Evolutionary conservation across 2,329 filamentous ascomycete species (phyloP), one percentile per base, ranked within the genome.

Genomic region (Camptophora hylomeconis): DNA sequence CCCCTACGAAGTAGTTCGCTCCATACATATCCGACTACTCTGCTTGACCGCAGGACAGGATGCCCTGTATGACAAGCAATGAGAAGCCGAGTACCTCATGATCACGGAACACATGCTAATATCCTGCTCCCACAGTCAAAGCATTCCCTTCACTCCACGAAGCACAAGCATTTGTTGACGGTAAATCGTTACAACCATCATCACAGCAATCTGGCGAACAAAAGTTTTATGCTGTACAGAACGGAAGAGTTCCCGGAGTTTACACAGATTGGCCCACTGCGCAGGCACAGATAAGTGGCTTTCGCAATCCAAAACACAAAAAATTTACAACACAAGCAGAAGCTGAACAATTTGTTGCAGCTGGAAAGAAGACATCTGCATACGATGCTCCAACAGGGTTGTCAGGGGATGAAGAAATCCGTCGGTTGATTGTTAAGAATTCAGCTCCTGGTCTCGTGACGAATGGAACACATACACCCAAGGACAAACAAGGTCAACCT

Each of bases 111-210:
- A 12, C 17, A 13, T 32, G 12, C 36, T 33, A 30, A 28, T n/a
- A n/a, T n/a, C n/a, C n/a, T n/a, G n/a, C n/a, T n/a, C n/a, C n/a
- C n/a, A 15, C 36, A 89, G 82, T 80, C 61, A 87, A 89, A 58
- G 82, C 79, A 2, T 94, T 93, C 49, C 57, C 65, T 7, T 72
- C 68, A 1, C 60, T 67, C 34, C 67, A 75, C 38, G 83, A 93
- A 35, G 87, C 87, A n/a, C 69, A 80, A 45, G 72, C 71, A 2
- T 94, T 81, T 49, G 63, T 82, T 15, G 71, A 67, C 1, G 80
- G 80, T 25, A 67, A 65, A 67, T 32, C 52, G 52, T 5, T 50
- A 10, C 30, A 44, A 10, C 40, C 55, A 12, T 45, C 57, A 13
- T 51, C 58, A 21, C 44, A 56, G 26, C 51, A 41, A 4, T 38